Conservation (phyloP, 305 asterid genomes). For the Solanum hybrid region DNA sequence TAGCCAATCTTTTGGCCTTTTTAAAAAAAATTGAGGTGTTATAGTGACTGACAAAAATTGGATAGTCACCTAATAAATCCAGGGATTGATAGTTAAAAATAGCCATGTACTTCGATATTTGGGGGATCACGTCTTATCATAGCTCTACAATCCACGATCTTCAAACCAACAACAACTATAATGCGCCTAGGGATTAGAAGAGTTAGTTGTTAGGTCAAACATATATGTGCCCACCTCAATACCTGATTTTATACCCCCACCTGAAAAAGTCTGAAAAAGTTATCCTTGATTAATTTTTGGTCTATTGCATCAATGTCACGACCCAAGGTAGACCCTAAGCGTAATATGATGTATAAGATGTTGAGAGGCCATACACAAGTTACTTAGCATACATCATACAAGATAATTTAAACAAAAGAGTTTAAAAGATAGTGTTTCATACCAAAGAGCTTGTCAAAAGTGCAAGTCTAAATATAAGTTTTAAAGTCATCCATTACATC, state of each 20-base stretch:
- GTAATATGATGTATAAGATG: not conserved
- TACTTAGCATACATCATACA: not conserved
- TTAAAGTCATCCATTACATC: no score
- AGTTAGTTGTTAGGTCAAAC: not conserved
- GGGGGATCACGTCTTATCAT: not conserved
- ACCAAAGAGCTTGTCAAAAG: no score
- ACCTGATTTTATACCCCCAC: not conserved
- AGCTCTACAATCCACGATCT: not conserved
- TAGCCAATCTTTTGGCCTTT: not conserved
- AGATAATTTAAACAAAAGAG: not conserved
- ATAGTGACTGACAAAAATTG: not conserved
- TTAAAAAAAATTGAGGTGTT: not conserved
- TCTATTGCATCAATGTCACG: not conserved
- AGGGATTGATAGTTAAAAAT: not conserved
- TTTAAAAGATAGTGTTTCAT: not conserved
- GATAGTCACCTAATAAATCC: not conserved
- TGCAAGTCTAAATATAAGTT: no score
- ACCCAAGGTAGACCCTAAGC: not conserved
- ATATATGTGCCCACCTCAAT: not conserved
- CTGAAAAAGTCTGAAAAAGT: not conserved
- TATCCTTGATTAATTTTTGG: not conserved
- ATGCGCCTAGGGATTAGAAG: not conserved
- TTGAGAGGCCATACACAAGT: not conserved
- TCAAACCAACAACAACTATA: not conserved
- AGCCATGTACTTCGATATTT: not conserved